Evolutionary conservation across 75 land plant species (phyloP), one percentile per base, ranked within the genome.

Genomic region (Selaginella tamariscina): DNA sequence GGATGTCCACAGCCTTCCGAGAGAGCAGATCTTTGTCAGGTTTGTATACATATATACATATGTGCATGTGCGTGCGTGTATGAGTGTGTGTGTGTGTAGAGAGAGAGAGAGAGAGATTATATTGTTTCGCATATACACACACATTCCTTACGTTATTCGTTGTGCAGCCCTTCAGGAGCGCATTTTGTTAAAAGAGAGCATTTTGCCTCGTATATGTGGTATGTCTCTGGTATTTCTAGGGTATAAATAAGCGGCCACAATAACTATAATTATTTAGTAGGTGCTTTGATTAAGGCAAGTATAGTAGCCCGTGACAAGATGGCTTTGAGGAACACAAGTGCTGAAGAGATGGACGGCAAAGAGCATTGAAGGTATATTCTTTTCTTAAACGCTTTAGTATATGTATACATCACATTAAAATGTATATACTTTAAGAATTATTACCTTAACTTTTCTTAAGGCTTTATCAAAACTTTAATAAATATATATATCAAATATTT

Each of bases 141-240:
- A n/a, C n/a, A 1, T 64, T 32, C 28, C 29, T 64, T 26, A 5
- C 54, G 13, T 32, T 32, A 28, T 24, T 1, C 9, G 32, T 33
- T 44, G 54, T 23, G 26, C 69, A 75, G 77, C 55, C 77, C 77
- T 56, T 70, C 73, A 54, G 77, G 77, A 32, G 77, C 77, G 22
- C 56, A 71, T 11, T 75, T 75, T 75, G 77, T 75, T 9, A 56
- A 32, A 30, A 9, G 73, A 65, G 32, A 69, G 77, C 2, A 55
- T 75, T 31, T 54, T 75, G 30, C 77, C 77, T 29, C 68, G 77
- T 27, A 75, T 75, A 13, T 75, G 77, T 71, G 77, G 77, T 75
- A 70, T 26, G 73, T 8, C 54, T 11, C 18, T 49, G 20, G 54
- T 20, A 69, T 24, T 27, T 65, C 27, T 2, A 29, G n/a, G 20